These are phyloP conservation scores for Fusarium sp. DNA, from an alignment of 2,329 filamentous ascomycete species.

Conservation along the genomic window DNA sequence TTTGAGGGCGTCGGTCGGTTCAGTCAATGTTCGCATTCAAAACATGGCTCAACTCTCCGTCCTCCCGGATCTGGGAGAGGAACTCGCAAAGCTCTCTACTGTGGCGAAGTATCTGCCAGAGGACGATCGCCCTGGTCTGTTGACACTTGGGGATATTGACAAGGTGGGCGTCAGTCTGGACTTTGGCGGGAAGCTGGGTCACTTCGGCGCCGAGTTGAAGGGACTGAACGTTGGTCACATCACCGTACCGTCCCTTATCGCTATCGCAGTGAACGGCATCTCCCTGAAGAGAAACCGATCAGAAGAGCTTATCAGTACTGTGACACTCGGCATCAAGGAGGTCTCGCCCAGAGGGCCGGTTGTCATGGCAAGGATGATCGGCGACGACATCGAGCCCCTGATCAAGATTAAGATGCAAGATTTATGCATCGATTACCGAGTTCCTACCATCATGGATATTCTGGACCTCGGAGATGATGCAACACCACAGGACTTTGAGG, in stretches of 20 bases:
- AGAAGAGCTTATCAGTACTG: conserved; percentile 78
- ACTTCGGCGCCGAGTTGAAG: conserved; percentile 67
- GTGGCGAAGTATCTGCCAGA: conserved; percentile 96
- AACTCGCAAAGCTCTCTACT: conserved; percentile 84
- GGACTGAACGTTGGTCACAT: conserved; percentile 84
- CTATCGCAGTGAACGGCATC: conserved; percentile 77
- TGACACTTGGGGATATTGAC: conserved; percentile 78
- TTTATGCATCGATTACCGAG: conserved; percentile 87
- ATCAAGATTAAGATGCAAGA: conserved; percentile 91
- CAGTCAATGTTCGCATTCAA: conserved; percentile 71
- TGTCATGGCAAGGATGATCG: conserved; percentile 89
- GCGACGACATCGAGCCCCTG: conserved; percentile 92
- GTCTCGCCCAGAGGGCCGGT: conserved; percentile 58
- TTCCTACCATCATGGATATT: conserved; percentile 84
- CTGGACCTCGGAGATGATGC: conserved; percentile 76
- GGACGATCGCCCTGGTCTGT: conserved; percentile 89
- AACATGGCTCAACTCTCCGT: conserved; percentile 74
- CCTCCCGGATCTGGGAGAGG: conserved; percentile 79
- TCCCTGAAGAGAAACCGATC: conserved; percentile 71
- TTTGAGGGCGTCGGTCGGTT: conserved; percentile 76
- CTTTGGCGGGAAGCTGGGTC: conserved; percentile 77
- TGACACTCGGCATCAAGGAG: conserved; percentile 45
- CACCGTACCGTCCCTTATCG: conserved; percentile 83
- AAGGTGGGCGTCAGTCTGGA: conserved; percentile 72
- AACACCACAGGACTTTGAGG: conserved; percentile 79